These are phyloP conservation scores for Pseudogymnoascus sp. DNA, from an alignment of 2,329 filamentous ascomycete species.

Conservation along the genomic window DNA sequence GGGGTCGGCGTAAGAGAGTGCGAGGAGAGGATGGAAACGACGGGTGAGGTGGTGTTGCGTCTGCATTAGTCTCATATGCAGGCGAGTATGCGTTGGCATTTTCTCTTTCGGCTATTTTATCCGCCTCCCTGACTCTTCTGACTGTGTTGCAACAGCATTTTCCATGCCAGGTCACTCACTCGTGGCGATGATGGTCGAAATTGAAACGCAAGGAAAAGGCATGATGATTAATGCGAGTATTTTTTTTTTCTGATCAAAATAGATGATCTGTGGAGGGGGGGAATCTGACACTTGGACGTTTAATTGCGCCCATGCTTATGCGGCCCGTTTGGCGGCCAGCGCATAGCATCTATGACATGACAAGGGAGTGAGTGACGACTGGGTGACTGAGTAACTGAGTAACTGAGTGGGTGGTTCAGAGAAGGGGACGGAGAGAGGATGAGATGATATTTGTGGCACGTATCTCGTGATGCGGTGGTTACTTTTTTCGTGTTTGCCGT, in stretches of 20 bases:
- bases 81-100: conserved; percentile 9
- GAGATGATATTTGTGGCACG: conserved; percentile 9
- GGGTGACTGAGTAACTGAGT: not conserved
- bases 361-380: not conserved
- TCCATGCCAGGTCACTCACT: not conserved
- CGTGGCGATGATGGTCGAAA: not conserved
- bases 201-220: not conserved
- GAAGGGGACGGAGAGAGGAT: not conserved
- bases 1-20: conserved; percentile 2
- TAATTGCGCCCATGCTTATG: not conserved
- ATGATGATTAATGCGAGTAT: not conserved
- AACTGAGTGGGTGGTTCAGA: not conserved
- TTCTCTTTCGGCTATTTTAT: conserved; percentile 8
- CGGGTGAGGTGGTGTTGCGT: conserved; percentile 9
- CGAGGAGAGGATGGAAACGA: conserved; percentile 3
- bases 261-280: not conserved
- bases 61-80: conserved; percentile 10
- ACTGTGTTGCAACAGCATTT: not conserved
- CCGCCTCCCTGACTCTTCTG: not conserved
- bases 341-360: not conserved
- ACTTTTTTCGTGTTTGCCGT: not conserved
- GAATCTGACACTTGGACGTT: not conserved
- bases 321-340: conserved; percentile 2
- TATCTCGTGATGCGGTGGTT: conserved; percentile 2
- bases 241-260: not conserved